Evolutionary conservation across 2,329 filamentous ascomycete species (phyloP), one percentile per base, ranked within the genome.

Genomic region (Orbilia quercus): DNA sequence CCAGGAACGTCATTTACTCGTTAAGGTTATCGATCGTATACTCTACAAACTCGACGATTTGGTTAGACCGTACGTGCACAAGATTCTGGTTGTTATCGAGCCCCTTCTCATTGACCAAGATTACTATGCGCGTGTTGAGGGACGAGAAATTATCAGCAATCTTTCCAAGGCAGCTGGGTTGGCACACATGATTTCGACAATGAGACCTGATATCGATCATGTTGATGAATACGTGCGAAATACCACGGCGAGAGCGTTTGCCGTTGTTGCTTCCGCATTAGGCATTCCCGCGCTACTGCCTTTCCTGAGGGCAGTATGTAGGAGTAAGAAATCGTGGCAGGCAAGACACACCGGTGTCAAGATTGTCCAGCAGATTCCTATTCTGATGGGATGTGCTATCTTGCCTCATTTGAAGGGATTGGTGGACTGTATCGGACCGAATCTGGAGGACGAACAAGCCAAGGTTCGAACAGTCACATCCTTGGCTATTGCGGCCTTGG

Each of bases 311-410:
- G 95, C 96, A 72, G 95, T 99, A 16, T 99, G 95, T 80, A 89
- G 92, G 80, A 96, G 92, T 83, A 98, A 98, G 82, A 99, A 99
- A 82, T 98, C 95, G 65, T 99, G 95, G 95, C 93, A 98, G 80
- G 95, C 95, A 59, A 87, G 95, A 75, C 95, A 99, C 80, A 99
- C 95, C 1, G 95, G 95, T 83, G 95, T 99, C 76, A 99, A 99
- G 84, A 99, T 99, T 79, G 91, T 99, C 14, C 95, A 99, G 81
- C 95, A 99, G 80, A 98, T 99, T 78, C 94, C 95, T 20, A 99
- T 99, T 77, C 84, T 99, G 3, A 99, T 99, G 95, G 95, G 95
- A 25, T 99, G 95, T 80, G 95, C 95, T 47, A 91, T 99, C 57
- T 84, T 99, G 23, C 95, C 95, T 34, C 94, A 99, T 81, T 85